Evolutionary conservation across 768 basidiomycete genomes (phyloP), one percentile per base, ranked within the genome.

Genomic region (Boletales sp.): DNA sequence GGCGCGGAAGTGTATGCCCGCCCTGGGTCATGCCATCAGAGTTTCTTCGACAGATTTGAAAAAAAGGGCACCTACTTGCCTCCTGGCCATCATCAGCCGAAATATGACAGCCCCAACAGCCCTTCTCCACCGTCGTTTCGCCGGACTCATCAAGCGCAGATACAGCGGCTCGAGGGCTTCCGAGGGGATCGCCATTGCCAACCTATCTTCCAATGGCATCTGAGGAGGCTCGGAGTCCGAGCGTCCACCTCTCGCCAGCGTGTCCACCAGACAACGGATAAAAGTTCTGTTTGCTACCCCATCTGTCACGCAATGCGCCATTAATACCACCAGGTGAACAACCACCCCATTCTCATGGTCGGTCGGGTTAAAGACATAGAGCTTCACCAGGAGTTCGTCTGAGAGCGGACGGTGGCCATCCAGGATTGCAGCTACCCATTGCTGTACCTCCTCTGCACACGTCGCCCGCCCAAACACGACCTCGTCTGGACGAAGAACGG

Each of bases 1-100:
- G 73, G 40, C 76, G 68, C 1, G 81, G 80, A 11, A 84, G 66
- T 0, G 78, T 76, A 44, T 83, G 81, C 4, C 82, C 82, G 5
- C 81, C 82, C 81, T 83, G 56, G 5, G n/a, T n/a, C 8, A 24
- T n/a, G 11, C 5, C 8, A 11, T 24, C 15, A 27, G 15, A n/a
- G n/a, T n/a, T n/a, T n/a, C n/a, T n/a, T n/a, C n/a, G 14, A 29
- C 37, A 27, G 36, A 4, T 4, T 24, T 18, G 17, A 18, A 10
- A 17, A 11, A 27, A 15, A 2, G 11, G 24, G 3, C 3, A 57
- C 66, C 45, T 50, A 80, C 81, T 55, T 59, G 65, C 13, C 69
- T 56, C 43, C 64, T 75, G 2, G 59, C 56, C 24, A 59, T 48
- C 27, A 70, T 70, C 37, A 68, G 59, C 3, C 60, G 48, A 10